Evolutionary conservation across 2,329 filamentous ascomycete genomes (phyloP).

Genomic region (Xylaria arbuscula): DNA sequence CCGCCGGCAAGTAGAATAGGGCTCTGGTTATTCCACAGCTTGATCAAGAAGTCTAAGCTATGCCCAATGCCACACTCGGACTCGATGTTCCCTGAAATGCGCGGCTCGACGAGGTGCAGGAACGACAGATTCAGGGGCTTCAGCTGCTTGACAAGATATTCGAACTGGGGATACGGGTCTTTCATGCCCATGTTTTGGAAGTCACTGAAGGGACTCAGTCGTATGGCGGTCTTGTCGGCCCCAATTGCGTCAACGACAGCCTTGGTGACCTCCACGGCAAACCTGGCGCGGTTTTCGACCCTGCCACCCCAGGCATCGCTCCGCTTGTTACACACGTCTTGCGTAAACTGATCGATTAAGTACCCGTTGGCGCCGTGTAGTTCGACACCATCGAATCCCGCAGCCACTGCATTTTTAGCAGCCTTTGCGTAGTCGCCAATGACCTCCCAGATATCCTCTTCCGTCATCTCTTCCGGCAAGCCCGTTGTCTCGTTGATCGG

Average conservation of each 20-base stretch:
- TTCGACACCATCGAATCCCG: constrained; percentile 76
- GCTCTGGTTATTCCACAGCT: constrained; percentile 56
- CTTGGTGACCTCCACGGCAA: constrained; percentile 64
- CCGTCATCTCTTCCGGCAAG: constrained; percentile 72
- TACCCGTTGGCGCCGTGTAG: constrained; percentile 59
- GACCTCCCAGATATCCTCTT: constrained; percentile 71
- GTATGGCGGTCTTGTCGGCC: constrained; percentile 59
- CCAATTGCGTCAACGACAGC: constrained; percentile 66
- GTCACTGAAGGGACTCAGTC: constrained; percentile 64
- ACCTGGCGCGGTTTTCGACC: constrained; percentile 65
- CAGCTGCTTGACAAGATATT: constrained; percentile 61
- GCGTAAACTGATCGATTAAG: constrained; percentile 67
- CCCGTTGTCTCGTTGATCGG: constrained; percentile 60
- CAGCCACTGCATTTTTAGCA: constrained; percentile 66
- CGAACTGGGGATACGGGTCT: constrained; percentile 68
- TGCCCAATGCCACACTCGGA: constrained; percentile 52
- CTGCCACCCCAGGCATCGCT: constrained; percentile 67
- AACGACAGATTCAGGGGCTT: constrained; percentile 66
- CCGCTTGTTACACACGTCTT: constrained; percentile 65
- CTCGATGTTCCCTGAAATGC: constrained; percentile 56
- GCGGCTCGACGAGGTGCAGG: constrained; percentile 67
- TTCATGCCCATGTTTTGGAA: constrained; percentile 70
- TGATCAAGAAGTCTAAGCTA: constrained; percentile 57
- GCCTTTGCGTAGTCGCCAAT: constrained; percentile 70
- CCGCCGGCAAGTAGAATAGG: constrained; percentile 63